These are phyloP conservation scores for Umbelopsis ramanniana DNA, from an alignment of 192 early-diverging fungal genomes.

Conservation along the genomic window DNA sequence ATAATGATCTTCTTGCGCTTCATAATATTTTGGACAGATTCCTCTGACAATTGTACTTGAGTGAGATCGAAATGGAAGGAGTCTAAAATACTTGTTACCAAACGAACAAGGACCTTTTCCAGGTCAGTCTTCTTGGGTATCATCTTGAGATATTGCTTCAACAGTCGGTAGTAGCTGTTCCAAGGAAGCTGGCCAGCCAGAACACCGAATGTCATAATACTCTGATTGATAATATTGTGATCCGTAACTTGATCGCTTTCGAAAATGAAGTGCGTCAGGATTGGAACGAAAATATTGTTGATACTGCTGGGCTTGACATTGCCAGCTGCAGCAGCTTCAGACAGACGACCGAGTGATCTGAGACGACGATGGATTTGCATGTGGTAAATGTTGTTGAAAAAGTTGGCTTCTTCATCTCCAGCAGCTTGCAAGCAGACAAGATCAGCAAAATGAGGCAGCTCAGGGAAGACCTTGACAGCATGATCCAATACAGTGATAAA, in stretches of 20 bases:
- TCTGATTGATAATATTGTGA: slow-evolving; percentile 82
- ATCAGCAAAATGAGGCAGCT: slow-evolving; percentile 62
- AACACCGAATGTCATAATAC: slow-evolving; percentile 74
- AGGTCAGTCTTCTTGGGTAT: slow-evolving; percentile 67
- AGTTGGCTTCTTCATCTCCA: slow-evolving; percentile 89
- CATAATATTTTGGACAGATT: slow-evolving; percentile 45
- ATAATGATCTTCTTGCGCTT: slow-evolving; percentile 48
- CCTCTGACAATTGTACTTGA: slow-evolving; percentile 53
- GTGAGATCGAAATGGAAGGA: slow-evolving; percentile 91
- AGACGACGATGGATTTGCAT: slow-evolving; percentile 94
- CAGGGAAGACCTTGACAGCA: slow-evolving; percentile 65
- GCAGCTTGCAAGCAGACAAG: slow-evolving; percentile 66
- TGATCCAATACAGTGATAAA: slow-evolving; percentile 67
- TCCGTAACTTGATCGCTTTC: slow-evolving; percentile 69
- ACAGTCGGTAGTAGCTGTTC: slow-evolving; percentile 78
- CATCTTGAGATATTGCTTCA: slow-evolving; percentile 75
- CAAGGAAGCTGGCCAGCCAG: slow-evolving; percentile 77
- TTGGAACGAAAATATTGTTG: slow-evolving; percentile 78
- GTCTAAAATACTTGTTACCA: slow-evolving; percentile 82
- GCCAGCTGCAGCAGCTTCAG: slow-evolving; percentile 51
- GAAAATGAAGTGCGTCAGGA: slow-evolving; percentile 88
- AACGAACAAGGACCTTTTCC: slow-evolving; percentile 85
- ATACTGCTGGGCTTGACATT: slow-evolving; percentile 55
- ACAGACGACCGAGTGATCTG: slow-evolving; percentile 79
- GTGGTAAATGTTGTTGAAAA: slow-evolving; percentile 96